phyloP scores from a whole-genome alignment of 176 grass and related monocot genomes.

The Musa beccarii region DNA sequence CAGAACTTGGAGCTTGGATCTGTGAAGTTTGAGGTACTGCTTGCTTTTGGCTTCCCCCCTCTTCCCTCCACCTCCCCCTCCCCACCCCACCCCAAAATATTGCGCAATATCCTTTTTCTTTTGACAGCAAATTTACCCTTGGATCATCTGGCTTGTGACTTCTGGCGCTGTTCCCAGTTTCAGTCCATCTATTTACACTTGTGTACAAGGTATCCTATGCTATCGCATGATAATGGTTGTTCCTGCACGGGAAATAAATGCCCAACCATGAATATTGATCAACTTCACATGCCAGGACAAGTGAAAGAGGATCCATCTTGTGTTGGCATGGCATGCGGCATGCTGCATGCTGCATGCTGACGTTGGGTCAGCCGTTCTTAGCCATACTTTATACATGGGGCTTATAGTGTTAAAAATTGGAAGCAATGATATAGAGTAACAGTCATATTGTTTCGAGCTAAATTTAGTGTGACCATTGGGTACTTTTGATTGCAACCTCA shows the following conservation, averaged over 20 bases:
- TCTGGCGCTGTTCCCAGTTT: not conserved
- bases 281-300: not conserved
- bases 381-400: not conserved
- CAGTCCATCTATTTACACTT: not conserved
- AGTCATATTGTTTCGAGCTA: not conserved
- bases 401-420: not conserved
- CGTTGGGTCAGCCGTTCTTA: not conserved
- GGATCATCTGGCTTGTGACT: not conserved
- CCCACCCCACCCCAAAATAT: no score
- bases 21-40: slow-evolving; percentile 81
- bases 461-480: no score
- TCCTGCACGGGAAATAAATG: not conserved
- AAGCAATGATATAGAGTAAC: not conserved
- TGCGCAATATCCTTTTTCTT: no score
- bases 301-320: not conserved
- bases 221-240: not conserved
- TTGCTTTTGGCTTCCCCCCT: not conserved
- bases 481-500: not conserved
- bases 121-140: not conserved
- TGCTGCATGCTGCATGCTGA: not conserved
- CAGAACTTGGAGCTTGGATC: slow-evolving; percentile 77
- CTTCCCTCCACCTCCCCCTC: no score
- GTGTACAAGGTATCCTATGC: not conserved
- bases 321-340: not conserved
- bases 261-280: not conserved